These are phyloP conservation scores for Gaultheria prostrata DNA, from an alignment of 148 eudicot genomes.

Conservation along the genomic window DNA sequence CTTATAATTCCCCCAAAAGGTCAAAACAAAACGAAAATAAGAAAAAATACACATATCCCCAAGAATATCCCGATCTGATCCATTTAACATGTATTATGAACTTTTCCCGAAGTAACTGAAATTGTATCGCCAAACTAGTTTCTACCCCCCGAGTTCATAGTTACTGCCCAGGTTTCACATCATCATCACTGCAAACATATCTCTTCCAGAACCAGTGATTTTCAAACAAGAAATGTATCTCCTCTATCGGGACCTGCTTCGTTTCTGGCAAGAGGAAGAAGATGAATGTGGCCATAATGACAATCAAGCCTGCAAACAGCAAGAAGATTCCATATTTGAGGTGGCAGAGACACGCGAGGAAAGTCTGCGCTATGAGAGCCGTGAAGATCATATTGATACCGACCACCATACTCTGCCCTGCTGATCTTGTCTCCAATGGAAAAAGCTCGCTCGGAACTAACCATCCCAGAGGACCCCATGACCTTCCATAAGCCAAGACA, in stretches of 20 bases:
- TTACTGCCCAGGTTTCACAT: not conserved
- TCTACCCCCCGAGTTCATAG: not conserved
- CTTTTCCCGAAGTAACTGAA: not conserved
- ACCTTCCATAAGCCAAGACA: constrained; percentile 83
- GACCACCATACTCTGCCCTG: constrained; percentile 91
- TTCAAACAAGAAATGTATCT: constrained; percentile 67
- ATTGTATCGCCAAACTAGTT: not conserved
- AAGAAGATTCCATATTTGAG: constrained; percentile 80
- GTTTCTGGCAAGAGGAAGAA: constrained; percentile 84
- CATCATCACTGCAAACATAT: not conserved
- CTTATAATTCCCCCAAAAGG: not conserved
- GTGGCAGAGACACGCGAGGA: constrained; percentile 68
- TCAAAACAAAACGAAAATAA: not conserved
- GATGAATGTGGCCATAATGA: constrained; percentile 58
- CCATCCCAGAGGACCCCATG: constrained; percentile 99
- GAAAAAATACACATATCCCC: not conserved
- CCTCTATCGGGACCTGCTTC: constrained; percentile 93
- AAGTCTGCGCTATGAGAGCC: constrained; percentile 68
- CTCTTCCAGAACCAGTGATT: constrained; percentile 90
- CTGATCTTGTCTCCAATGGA: constrained; percentile 86
- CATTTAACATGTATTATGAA: not conserved
- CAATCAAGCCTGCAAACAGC: constrained; percentile 68
- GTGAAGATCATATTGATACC: constrained; percentile 93
- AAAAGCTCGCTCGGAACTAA: constrained; percentile 92
- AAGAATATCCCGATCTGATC: not conserved